These are phyloP conservation scores for Malassezia restricta DNA, from an alignment of 1,284 basidiomycete genomes.

Conservation along the genomic window DNA sequence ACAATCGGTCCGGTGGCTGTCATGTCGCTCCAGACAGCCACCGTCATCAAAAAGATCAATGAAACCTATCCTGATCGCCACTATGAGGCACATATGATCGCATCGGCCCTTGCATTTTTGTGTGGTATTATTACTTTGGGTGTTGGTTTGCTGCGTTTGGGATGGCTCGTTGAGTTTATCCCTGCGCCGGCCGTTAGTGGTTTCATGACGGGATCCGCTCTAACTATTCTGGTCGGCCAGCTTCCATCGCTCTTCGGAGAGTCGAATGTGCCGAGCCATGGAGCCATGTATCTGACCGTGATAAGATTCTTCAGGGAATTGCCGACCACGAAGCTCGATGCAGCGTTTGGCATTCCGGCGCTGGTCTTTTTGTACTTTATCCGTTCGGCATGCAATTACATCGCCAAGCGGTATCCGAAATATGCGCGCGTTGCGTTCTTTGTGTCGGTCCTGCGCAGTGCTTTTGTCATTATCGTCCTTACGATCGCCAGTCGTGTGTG, in stretches of 20 bases:
- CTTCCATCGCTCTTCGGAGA: slow-evolving; percentile 42
- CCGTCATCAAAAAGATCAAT: slow-evolving; percentile 46
- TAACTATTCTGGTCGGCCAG: slow-evolving; percentile 42
- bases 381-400: slow-evolving; percentile 56
- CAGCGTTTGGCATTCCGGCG: slow-evolving; percentile 75
- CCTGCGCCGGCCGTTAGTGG: slow-evolving; percentile 80
- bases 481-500: slow-evolving; percentile 49
- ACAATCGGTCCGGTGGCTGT: slow-evolving; percentile 56
- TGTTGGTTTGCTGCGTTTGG: slow-evolving; percentile 78
- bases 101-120: slow-evolving; percentile 71
- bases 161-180: slow-evolving; percentile 94
- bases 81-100: slow-evolving; percentile 57
- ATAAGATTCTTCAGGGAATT: slow-evolving; percentile 83
- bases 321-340: slow-evolving; percentile 61
- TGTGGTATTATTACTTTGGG: slow-evolving; percentile 85
- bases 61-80: slow-evolving; percentile 1
- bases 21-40: slow-evolving; percentile 82
- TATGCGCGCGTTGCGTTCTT: slow-evolving; percentile 56
- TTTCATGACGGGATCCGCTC: slow-evolving; percentile 53
- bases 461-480: slow-evolving; percentile 48
- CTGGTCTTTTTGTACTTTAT: slow-evolving; percentile 64
- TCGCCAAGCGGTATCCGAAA: slow-evolving; percentile 59
- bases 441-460: slow-evolving; percentile 39
- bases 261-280: slow-evolving; percentile 27
- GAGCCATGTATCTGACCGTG: slow-evolving; percentile 67